phyloP scores from a whole-genome alignment of 169 alveolate species.

The Eimeria brunetti region DNA sequence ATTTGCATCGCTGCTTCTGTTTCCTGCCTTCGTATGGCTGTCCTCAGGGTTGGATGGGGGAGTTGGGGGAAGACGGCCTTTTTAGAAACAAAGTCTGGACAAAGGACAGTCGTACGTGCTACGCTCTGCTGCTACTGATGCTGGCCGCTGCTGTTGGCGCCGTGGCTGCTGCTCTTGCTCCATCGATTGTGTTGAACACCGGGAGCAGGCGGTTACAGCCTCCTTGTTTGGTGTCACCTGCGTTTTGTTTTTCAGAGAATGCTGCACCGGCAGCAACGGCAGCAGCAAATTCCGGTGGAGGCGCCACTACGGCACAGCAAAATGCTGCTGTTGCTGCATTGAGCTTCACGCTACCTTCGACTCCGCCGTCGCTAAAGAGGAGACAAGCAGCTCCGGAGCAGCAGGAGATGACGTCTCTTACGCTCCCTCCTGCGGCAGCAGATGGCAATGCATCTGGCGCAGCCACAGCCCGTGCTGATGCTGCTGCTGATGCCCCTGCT shows the following conservation, averaged over 20 bases:
- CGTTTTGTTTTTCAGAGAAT: constrained; percentile 42
- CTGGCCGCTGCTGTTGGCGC: background rate
- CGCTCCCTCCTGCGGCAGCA: constrained; percentile 66
- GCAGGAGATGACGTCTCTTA: constrained; percentile 30
- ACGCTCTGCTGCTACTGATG: background rate
- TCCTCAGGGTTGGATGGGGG: constrained; percentile 74
- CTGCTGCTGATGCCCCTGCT: constrained; percentile 43
- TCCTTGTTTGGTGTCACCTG: background rate
- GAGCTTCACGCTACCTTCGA: constrained; percentile 77
- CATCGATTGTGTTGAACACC: background rate
- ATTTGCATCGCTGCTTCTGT: background rate
- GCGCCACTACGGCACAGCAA: constrained; percentile 59
- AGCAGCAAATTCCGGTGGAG: constrained; percentile 13
- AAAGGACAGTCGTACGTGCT: constrained; percentile 38
- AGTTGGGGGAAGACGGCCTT: constrained; percentile 70
- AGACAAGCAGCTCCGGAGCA: constrained; percentile 64
- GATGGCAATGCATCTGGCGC: constrained; percentile 4
- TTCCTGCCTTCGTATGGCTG: background rate
- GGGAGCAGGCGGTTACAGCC: background rate
- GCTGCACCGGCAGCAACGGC: constrained; percentile 54
- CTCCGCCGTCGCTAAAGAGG: constrained; percentile 76
- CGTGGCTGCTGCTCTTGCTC: background rate
- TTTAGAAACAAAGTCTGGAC: constrained; percentile 77
- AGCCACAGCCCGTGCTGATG: constrained; percentile 16
- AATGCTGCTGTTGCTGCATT: constrained; percentile 77